These are phyloP conservation scores for Trichoderma atrobrunneum DNA, from an alignment of 2,329 filamentous ascomycete species.

Conservation along the genomic window DNA sequence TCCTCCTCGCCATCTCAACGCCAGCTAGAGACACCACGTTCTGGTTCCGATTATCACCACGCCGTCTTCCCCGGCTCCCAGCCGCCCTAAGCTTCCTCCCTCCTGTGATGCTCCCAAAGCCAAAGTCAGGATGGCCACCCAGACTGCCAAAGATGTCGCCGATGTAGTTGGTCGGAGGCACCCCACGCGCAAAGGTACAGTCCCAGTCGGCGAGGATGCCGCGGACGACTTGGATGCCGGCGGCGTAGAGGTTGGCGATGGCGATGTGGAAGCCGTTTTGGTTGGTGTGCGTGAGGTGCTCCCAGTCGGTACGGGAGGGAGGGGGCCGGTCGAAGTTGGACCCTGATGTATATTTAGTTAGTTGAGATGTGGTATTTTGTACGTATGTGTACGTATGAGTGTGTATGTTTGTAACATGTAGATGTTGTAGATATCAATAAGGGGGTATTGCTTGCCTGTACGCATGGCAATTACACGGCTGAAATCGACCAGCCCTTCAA, in stretches of 20 bases:
- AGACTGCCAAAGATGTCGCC: slow-evolving; percentile 70
- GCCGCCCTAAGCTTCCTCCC: slow-evolving; percentile 32
- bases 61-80: not conserved
- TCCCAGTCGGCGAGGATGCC: slow-evolving; percentile 64
- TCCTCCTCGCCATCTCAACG: slow-evolving; percentile 31
- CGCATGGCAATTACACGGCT: slow-evolving; percentile 65
- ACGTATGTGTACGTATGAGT: not conserved
- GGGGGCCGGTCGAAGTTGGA: slow-evolving; percentile 71
- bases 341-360: slow-evolving; percentile 31
- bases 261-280: slow-evolving; percentile 64
- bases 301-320: slow-evolving; percentile 51
- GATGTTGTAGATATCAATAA: not conserved
- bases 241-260: slow-evolving; percentile 63
- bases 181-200: slow-evolving; percentile 53
- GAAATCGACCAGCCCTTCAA: slow-evolving; percentile 61
- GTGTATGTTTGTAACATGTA: not conserved
- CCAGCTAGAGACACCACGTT: slow-evolving; percentile 22
- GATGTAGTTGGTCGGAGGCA: slow-evolving; percentile 62
- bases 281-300: slow-evolving; percentile 58
- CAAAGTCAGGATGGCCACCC: slow-evolving; percentile 64
- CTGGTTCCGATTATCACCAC: not conserved
- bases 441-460: slow-evolving; percentile 41
- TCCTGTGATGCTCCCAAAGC: slow-evolving; percentile 48
- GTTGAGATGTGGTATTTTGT: not conserved
- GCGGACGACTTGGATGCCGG: slow-evolving; percentile 62